phyloP scores from a whole-genome alignment of 2,329 filamentous ascomycete genomes.

The Talaromyces sp. region DNA sequence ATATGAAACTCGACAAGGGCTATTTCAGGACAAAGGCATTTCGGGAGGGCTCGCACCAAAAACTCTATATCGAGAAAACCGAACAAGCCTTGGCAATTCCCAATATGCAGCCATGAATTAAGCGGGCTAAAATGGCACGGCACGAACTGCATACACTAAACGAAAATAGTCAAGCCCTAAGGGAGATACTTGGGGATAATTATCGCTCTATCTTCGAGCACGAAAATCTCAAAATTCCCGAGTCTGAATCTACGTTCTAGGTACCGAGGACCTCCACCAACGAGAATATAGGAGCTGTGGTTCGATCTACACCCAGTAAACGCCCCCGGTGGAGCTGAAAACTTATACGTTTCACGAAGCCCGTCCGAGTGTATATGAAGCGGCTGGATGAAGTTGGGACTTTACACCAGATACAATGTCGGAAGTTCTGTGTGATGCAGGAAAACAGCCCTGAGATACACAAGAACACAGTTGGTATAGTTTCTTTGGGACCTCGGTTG shows the following conservation, averaged over 20 bases:
- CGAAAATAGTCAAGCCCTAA: not conserved
- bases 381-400: too few species aligned
- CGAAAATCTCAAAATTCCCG: not conserved
- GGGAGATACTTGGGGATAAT: not conserved
- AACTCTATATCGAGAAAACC: not conserved
- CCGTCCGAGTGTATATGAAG: too few species aligned
- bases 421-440: too few species aligned
- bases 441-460: too few species aligned
- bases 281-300: too few species aligned
- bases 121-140: not conserved
- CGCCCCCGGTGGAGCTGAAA: too few species aligned
- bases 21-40: not conserved
- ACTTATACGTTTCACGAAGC: too few species aligned
- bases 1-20: not conserved
- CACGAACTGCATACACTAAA: not conserved
- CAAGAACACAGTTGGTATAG: too few species aligned
- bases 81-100: not conserved
- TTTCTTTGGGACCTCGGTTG: too few species aligned
- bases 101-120: not conserved
- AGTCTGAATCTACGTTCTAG: not conserved
- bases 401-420: too few species aligned
- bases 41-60: not conserved
- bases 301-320: too few species aligned
- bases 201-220: conserved; percentile 1
- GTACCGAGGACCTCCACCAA: too few species aligned